phyloP scores from a whole-genome alignment of 1,284 basidiomycete genomes.

The Singerocomus inundabilis region DNA sequence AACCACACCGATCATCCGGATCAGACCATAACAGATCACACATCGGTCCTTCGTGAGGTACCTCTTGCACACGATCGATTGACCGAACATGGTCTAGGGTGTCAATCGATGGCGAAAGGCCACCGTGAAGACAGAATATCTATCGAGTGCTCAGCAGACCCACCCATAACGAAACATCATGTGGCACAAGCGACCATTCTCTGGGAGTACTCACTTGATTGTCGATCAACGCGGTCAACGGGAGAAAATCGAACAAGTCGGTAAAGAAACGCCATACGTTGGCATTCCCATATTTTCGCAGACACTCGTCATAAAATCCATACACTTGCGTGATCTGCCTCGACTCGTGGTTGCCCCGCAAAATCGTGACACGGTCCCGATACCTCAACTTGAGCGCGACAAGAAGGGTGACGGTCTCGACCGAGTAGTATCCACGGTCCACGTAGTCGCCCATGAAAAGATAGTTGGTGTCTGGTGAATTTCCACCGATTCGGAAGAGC shows the following conservation, averaged over 20 bases:
- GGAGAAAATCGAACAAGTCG: constrained; percentile 98
- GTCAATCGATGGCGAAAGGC: constrained; percentile 98
- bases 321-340: constrained; percentile 99
- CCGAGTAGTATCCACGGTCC: constrained; percentile 98
- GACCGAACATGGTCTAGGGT: constrained; percentile 98
- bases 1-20: constrained; percentile 98
- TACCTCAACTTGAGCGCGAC: constrained; percentile 98
- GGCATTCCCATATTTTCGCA: constrained; percentile 99
- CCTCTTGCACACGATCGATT: constrained; percentile 98
- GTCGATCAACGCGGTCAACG: constrained; percentile 96
- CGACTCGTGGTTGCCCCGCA: constrained; percentile 98
- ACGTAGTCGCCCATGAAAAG: constrained; percentile 99
- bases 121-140: constrained; percentile 99
- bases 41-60: constrained; percentile 99
- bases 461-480: constrained; percentile 99
- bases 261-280: constrained; percentile 99
- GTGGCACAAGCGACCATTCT: constrained; percentile 7
- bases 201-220: constrained; percentile 77
- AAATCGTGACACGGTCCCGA: constrained; percentile 96
- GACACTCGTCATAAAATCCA: constrained; percentile 99
- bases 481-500: constrained; percentile 98
- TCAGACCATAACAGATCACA: constrained; percentile 99
- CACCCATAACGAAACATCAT: background rate
- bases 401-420: constrained; percentile 98
- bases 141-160: constrained; percentile 34